These are phyloP conservation scores for Salix viminalis DNA, from an alignment of 345 rosid species.

Conservation along the genomic window DNA sequence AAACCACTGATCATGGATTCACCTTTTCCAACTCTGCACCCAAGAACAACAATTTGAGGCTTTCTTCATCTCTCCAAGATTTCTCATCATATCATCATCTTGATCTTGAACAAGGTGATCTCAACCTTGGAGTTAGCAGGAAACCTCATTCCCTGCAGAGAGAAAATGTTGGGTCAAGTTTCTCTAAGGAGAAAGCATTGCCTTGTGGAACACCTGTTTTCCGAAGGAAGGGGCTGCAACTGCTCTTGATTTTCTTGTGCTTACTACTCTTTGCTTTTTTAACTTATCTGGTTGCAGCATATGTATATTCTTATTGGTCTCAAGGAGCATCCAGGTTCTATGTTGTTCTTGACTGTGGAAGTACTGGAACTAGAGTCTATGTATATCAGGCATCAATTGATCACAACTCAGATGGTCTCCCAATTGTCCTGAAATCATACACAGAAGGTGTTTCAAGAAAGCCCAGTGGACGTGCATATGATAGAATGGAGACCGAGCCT, in stretches of 20 bases:
- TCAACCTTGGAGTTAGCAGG: slow-evolving; percentile 37
- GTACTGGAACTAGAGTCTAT: slow-evolving; percentile 93
- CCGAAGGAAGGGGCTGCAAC: slow-evolving; percentile 58
- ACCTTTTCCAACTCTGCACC: slow-evolving; percentile 36
- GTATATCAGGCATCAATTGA: slow-evolving; percentile 70
- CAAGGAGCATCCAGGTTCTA: slow-evolving; percentile 69
- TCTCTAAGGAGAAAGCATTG: slow-evolving; percentile 75
- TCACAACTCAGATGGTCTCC: slow-evolving; percentile 56
- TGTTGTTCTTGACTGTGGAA: slow-evolving; percentile 97
- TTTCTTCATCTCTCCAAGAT: slow-evolving; percentile 87
- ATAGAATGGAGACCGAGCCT: slow-evolving; percentile 97
- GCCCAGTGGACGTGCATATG: slow-evolving; percentile 85
- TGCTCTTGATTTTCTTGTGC: slow-evolving; percentile 47
- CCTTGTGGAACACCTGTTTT: slow-evolving; percentile 39
- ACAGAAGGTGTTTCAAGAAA: slow-evolving; percentile 69
- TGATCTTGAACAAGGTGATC: slow-evolving; percentile 54
- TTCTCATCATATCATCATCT: slow-evolving; percentile 51
- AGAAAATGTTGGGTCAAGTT: slow-evolving; percentile 58
- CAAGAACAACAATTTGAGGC: slow-evolving; percentile 53
- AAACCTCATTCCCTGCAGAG: slow-evolving; percentile 38
- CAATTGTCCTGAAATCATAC: slow-evolving; percentile 60
- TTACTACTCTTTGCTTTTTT: slow-evolving; percentile 52
- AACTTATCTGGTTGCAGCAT: slow-evolving; percentile 50
- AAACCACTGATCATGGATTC: slow-evolving; percentile 31
- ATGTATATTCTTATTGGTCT: slow-evolving; percentile 68